phyloP scores from a whole-genome alignment of 75 land plant genomes.

The Selaginella tamariscina region DNA sequence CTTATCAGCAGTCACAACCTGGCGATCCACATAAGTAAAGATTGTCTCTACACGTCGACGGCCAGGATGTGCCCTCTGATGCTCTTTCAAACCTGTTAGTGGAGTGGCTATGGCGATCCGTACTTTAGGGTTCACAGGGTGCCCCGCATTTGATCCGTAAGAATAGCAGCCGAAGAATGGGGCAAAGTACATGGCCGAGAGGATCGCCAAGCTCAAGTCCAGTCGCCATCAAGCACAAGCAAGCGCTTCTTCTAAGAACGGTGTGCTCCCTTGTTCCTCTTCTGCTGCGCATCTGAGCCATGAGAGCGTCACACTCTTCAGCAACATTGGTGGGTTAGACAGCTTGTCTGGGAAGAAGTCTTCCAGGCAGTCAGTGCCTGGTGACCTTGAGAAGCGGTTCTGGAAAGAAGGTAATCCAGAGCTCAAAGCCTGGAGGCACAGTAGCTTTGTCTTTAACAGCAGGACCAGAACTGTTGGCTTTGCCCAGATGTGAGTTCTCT shows the following conservation, averaged over 20 bases:
- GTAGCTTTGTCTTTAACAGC: background rate
- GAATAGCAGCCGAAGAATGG: background rate
- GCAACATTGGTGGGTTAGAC: constrained; percentile 12
- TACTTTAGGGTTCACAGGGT: background rate
- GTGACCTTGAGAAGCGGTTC: constrained; percentile 2
- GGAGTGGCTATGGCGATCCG: background rate
- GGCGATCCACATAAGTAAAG: too few species aligned
- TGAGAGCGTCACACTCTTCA: constrained; percentile 8
- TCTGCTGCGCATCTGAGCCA: background rate
- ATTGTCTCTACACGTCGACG: too few species aligned
- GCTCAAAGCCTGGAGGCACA: constrained; percentile 7
- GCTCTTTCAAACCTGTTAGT: background rate
- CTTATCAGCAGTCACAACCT: too few species aligned
- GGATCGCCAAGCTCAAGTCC: background rate
- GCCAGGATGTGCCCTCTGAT: too few species aligned
- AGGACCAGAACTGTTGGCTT: background rate
- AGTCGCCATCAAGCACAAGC: background rate
- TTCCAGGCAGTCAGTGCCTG: background rate
- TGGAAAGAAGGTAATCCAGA: constrained; percentile 17
- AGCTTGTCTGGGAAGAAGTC: constrained; percentile 11
- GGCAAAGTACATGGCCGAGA: background rate
- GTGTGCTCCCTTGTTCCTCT: too few species aligned
- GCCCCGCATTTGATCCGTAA: too few species aligned
- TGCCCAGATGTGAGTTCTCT: too few species aligned
- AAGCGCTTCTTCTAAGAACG: background rate